Base-by-base conservation (phyloP, 2,329 filamentous ascomycete species). In the Beauveria australis region DNA sequence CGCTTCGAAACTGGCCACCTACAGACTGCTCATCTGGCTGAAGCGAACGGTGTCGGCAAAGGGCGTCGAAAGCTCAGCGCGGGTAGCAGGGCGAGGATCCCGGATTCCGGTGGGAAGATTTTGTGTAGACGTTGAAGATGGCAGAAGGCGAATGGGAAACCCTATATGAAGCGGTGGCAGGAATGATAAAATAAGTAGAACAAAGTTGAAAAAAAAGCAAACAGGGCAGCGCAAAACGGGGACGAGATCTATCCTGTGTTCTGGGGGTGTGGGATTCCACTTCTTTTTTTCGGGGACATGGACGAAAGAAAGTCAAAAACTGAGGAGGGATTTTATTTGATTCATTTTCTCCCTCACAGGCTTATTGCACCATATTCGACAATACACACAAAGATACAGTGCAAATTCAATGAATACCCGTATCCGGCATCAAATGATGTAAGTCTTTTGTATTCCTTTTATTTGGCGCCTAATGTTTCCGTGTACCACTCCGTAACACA, bases 191-290 rank as follows among this genome's bases (percentile, higher is more conserved):
- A 16, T 16, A 57, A 57, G 60, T 46, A 62, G 61, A 64, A 53
- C 41, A 65, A 61, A 54, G 64, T 58, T 52, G 51, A 52, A 51
- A 43, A 43, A 43, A 37, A 53, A 53, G 33, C 46, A 37, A 37
- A 37, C 33, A 16, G 33, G 33, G 33, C 33, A 12, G 14, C 33
- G 33, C 12, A 14, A 37, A 10, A 55, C 46, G 60, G 54, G 59
- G 56, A 62, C 54, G 62, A 61, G 59, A 44, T 54, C 59, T 58
- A 49, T 33, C 53, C 37, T 22, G 19, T 22, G 47, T 43, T 47
- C 49, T 24, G 26, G 28, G 40, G 43, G 43, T 41, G 56, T 51
- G 47, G 47, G 56, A 59, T 59, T 59, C 56, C 56, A 59, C 56
- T 59, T 59, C 56, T 59, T 59, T 51, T 52, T 44, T 26, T 10